Conservation (phyloP, 257 asterid genomes). For the Plectranthus barbatus region DNA sequence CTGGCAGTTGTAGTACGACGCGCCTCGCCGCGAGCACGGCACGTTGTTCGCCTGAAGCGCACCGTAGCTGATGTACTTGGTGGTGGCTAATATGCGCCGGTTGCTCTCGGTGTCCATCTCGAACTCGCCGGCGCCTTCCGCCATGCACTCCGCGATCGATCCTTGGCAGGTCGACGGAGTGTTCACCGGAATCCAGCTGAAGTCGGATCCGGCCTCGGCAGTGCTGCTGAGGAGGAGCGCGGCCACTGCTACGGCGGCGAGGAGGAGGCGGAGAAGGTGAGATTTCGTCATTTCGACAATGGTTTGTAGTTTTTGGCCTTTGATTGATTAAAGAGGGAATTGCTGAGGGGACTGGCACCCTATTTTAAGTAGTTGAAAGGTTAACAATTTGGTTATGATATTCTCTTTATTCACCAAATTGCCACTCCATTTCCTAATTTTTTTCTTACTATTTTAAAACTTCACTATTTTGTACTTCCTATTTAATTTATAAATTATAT, state of each 20-base stretch:
- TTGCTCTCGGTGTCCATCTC: slow-evolving; percentile 51
- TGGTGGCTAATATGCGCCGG: slow-evolving; percentile 60
- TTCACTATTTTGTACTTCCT: too few species aligned
- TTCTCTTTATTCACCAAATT: slow-evolving; percentile 20
- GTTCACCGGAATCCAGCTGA: slow-evolving; percentile 28
- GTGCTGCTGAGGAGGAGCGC: slow-evolving; percentile 19
- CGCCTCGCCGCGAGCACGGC: slow-evolving; percentile 74
- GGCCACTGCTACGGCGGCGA: slow-evolving; percentile 26
- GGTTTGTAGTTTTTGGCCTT: neutral
- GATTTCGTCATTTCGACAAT: slow-evolving; percentile 20
- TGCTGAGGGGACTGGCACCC: slow-evolving; percentile 20
- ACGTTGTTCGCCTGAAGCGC: slow-evolving; percentile 65
- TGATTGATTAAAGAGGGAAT: slow-evolving; percentile 3
- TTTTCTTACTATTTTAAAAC: too few species aligned
- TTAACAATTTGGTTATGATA: slow-evolving; percentile 2
- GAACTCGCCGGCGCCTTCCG: slow-evolving; percentile 37
- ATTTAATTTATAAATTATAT: too few species aligned
- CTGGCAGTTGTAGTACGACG: slow-evolving; percentile 83
- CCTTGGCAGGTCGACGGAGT: slow-evolving; percentile 31
- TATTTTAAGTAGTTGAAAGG: slow-evolving; percentile 16
- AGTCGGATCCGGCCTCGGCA: slow-evolving; percentile 30
- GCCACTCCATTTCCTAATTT: slow-evolving; percentile 17
- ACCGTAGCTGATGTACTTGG: slow-evolving; percentile 76
- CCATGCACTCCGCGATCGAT: slow-evolving; percentile 46
- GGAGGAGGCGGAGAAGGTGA: slow-evolving; percentile 23